Evolutionary conservation across 768 basidiomycete genomes (phyloP), one percentile per base, ranked within the genome.

Genomic region (Cyclocybe aegerita): DNA sequence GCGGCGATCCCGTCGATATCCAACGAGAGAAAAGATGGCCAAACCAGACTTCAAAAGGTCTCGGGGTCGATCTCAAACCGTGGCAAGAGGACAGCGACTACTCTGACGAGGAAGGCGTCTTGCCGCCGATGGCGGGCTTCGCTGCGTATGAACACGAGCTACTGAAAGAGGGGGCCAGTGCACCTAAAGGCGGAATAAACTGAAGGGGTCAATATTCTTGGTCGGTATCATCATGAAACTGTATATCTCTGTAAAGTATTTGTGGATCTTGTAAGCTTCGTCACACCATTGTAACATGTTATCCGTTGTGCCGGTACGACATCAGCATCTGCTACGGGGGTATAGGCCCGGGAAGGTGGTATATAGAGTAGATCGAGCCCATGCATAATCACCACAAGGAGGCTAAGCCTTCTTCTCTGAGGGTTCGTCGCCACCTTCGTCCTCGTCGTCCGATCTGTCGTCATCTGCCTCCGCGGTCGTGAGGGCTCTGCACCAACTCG

Each of bases 11-110:
- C 7, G 58, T 93, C 8, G 91, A 93, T 62, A 73, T 75, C 44
- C 91, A 93, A 57, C 79, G 90, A 47, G 85, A 89, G 59, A 74
- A 81, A 61, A 77, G 91, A 34, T 93, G 91, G 91, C 91, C 91
- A 1, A 77, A 75, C 54, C 81, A 75, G 46, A 80, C 80, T 31
- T 49, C 61, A 7, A 54, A 63, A 12, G 66, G 69, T 39, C 67
- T 81, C 35, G 74, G 79, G 57, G 86, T 88, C 8, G 65, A 78
- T 43, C 83, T 87, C 61, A 72, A 79, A 44, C 65, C 76, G 11
- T 78, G 77, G 72, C 80, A 85, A 46, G 85, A 86, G 49, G 80
- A 86, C 31, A 71, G 69, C 31, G 75, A 78, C 53, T 75, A 65
- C 61, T 73, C 71, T 1, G 76, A 77, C 36, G 71, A 74, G 40